A percentile compares a stretch with the other conserved stretches of the same genome.
Conservation (phyloP, 1,284 basidiomycete species). For the Fomitopsis pinicola region DNA sequence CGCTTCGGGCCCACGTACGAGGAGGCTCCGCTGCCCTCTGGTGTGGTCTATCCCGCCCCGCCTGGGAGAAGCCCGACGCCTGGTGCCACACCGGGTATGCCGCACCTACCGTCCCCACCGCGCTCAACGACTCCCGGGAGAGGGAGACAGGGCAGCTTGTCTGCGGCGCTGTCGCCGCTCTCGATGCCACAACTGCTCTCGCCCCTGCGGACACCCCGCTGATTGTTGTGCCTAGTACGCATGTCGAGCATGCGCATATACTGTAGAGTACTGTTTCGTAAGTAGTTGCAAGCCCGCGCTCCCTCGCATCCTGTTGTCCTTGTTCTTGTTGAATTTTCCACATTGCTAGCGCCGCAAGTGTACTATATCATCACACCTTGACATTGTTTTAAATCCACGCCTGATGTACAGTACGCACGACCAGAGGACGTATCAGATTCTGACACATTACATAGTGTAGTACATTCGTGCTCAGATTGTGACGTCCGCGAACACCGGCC, state of each 20-base stretch:
- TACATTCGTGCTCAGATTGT: background rate
- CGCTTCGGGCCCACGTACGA: conserved; percentile 9
- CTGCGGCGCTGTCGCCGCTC: background rate
- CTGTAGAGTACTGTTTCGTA: background rate
- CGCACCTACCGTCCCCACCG: conserved; percentile 1
- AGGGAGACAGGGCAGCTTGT: background rate
- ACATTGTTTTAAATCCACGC: background rate
- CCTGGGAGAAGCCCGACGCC: conserved; percentile 3
- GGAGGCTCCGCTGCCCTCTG: conserved; percentile 17
- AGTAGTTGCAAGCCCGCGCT: no score
- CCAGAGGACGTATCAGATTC: background rate
- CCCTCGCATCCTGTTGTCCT: background rate
- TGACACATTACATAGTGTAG: background rate
- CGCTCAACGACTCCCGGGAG: background rate
- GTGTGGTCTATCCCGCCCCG: conserved; percentile 18
- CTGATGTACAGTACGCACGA: no score
- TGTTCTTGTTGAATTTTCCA: background rate
- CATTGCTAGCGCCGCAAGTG: background rate
- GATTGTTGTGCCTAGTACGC: background rate
- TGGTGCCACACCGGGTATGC: background rate
- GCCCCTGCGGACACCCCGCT: background rate
- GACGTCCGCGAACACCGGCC: conserved; percentile 45
- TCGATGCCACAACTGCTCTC: background rate
- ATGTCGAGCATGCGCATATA: background rate
- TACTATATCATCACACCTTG: background rate